phyloP scores from a whole-genome alignment of 2,329 filamentous ascomycete genomes.

The Pseudogymnoascus sp. region DNA sequence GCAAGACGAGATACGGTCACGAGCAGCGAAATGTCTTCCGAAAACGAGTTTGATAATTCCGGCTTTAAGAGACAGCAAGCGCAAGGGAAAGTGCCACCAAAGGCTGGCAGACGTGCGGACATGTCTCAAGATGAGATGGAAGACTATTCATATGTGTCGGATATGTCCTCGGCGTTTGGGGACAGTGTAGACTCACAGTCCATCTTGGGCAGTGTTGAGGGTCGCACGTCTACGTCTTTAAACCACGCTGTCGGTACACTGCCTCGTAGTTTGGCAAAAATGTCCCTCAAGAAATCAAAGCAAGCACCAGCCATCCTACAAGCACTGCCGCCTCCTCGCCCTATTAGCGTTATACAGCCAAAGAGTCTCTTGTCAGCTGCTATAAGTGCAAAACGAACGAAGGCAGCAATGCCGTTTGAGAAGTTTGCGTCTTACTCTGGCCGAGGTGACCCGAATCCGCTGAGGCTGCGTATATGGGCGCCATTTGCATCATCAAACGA shows the following conservation, averaged over 20 bases:
- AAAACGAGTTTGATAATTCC: conserved; percentile 66
- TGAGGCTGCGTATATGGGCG: conserved; percentile 69
- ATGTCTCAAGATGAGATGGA: conserved; percentile 47
- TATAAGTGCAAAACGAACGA: conserved; percentile 63
- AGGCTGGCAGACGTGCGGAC: conserved; percentile 44
- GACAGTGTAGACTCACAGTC: conserved; percentile 64
- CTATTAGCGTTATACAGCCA: conserved; percentile 54
- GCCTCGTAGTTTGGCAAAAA: conserved; percentile 49
- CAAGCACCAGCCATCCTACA: conserved; percentile 50
- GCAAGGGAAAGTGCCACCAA: conserved; percentile 49
- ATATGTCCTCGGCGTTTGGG: conserved; percentile 56
- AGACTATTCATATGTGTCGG: conserved; percentile 52
- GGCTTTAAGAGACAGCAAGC: conserved; percentile 57
- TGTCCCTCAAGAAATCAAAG: conserved; percentile 56
- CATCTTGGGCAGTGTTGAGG: conserved; percentile 57
- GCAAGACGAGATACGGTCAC: conserved; percentile 68
- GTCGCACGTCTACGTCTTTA: conserved; percentile 46
- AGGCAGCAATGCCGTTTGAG: conserved; percentile 64
- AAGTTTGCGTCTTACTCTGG: conserved; percentile 69
- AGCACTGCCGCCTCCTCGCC: conserved; percentile 61
- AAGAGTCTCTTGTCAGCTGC: conserved; percentile 64
- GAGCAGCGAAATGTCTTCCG: conserved; percentile 74
- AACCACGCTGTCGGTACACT: conserved; percentile 50
- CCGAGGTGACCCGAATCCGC: conserved; percentile 67
- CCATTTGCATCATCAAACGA: conserved; percentile 58